Evolutionary conservation across 139 green algal species (phyloP), one percentile per base, ranked within the genome.

Genomic region (Chlamydomonas incerta): DNA sequence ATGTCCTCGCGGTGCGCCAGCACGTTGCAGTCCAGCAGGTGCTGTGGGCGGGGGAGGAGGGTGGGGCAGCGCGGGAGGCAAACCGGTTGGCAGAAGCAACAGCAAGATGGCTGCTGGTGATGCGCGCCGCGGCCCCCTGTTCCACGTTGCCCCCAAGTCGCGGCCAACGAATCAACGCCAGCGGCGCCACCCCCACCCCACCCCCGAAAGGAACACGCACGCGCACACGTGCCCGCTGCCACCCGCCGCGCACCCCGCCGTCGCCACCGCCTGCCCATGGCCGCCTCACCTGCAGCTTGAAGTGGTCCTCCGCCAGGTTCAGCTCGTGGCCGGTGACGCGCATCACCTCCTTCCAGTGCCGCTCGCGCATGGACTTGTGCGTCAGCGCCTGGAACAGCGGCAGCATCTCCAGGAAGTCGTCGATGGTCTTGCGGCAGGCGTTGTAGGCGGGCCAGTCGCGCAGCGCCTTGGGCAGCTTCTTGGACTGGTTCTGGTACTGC

Each of bases 381-480:
- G 91, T 92, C 33, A 98, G 90, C 55, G 90, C 89, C 87, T 98
- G 93, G 80, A 98, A 96, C 18, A 99, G 93, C 24, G 96, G 97
- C 60, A 99, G 88, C 90, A 98, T 91, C 85, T 96, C 94, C 81
- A 97, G 75, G 83, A 99, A 98, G 88, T 98, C 94, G 83, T 99
- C 97, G 74, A 99, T 98, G 47, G 92, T 96, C 63, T 85, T 81
- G 34, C 94, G 92, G 91, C 95, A 98, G 89, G 97, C 96, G 33
- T 93, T 87, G 89, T 97, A 98, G 3, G 96, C 96, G 33, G 90
- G 93, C 96, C 96, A 98, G 67, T 98, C 96, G 29, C 95, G 90
- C 81, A 99, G 91, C 26, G 95, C 93, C 89, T 96, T 98, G 52
- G 96, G 96, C 73, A 99, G 94, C 90, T 95, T 96, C 89, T 97